Evolutionary conservation across 1,139 yeast species (phyloP).

Genomic region (Zygotorulaspora mrakii): DNA sequence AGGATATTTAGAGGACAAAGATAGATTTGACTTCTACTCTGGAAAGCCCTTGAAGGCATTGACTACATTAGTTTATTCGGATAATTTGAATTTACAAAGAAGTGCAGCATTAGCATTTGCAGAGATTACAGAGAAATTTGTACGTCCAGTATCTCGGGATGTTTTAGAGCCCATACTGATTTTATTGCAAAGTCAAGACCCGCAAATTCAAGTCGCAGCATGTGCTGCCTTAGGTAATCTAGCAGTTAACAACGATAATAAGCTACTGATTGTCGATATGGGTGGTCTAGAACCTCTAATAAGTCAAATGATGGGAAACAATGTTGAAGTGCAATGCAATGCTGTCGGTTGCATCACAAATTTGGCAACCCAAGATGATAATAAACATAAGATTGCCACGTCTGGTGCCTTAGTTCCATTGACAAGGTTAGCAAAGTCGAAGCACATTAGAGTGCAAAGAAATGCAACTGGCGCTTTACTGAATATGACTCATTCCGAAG

Average conservation of each 20-base stretch:
- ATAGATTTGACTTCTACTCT: constrained; percentile 73
- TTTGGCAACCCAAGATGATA: constrained; percentile 97
- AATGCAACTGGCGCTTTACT: constrained; percentile 97
- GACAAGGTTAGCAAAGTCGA: constrained; percentile 88
- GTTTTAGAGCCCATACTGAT: constrained; percentile 91
- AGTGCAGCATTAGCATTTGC: constrained; percentile 99
- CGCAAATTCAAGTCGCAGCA: constrained; percentile 97
- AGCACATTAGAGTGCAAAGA: constrained; percentile 93
- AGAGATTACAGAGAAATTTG: constrained; percentile 94
- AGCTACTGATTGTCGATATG: constrained; percentile 90
- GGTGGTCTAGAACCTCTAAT: constrained; percentile 95
- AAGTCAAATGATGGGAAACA: constrained; percentile 95
- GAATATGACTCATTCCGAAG: constrained; percentile 97
- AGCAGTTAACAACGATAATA: constrained; percentile 95
- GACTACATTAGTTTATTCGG: constrained; percentile 89
- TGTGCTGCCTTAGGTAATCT: constrained; percentile 97
- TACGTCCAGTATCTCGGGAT: constrained; percentile 82
- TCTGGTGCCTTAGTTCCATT: constrained; percentile 95
- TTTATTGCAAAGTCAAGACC: constrained; percentile 78
- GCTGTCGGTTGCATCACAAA: constrained; percentile 99
- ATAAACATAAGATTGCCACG: constrained; percentile 90
- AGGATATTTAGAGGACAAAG: constrained; percentile 78
- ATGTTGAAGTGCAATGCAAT: constrained; percentile 97
- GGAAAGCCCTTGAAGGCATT: constrained; percentile 87
- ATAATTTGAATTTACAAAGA: constrained; percentile 89